Evolutionary conservation across 768 basidiomycete species (phyloP).

Genomic region (Peribolospora kevripleyi): DNA sequence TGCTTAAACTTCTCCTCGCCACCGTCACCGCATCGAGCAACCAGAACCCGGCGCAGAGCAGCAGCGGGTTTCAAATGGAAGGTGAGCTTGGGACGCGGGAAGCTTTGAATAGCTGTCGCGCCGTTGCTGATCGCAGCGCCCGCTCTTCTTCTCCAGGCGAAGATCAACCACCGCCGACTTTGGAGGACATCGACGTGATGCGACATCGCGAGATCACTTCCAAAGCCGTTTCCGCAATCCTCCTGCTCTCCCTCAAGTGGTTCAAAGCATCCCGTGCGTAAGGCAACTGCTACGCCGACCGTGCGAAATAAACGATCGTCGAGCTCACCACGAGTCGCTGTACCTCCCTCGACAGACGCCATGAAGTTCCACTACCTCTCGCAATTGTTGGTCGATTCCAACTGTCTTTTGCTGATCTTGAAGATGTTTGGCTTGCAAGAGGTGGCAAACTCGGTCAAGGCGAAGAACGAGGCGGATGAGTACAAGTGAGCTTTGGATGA

Average conservation of each 20-base stretch:
- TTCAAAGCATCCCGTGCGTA: slow-evolving; percentile 89
- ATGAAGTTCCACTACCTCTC: slow-evolving; percentile 98
- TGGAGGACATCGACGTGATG: slow-evolving; percentile 79
- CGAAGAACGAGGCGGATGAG: slow-evolving; percentile 46
- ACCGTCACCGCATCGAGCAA: slow-evolving; percentile 56
- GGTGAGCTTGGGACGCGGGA: too few species aligned
- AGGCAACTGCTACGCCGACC: not conserved
- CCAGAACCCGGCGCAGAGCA: slow-evolving; percentile 2
- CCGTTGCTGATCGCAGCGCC: not conserved
- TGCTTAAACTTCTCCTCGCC: slow-evolving; percentile 74
- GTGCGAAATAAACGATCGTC: not conserved
- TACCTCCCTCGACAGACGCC: slow-evolving; percentile 35
- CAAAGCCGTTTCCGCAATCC: slow-evolving; percentile 85
- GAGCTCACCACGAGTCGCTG: not conserved
- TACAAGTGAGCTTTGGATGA: slow-evolving; percentile 15
- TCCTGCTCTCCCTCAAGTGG: slow-evolving; percentile 80
- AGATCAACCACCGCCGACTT: slow-evolving; percentile 35
- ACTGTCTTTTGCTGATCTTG: slow-evolving; percentile 70
- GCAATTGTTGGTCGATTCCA: slow-evolving; percentile 83
- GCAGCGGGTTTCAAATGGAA: not conserved
- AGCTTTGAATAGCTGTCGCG: not conserved
- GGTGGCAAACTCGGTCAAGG: slow-evolving; percentile 54
- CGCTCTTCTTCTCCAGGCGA: slow-evolving; percentile 13
- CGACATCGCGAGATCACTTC: slow-evolving; percentile 93
- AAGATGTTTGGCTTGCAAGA: slow-evolving; percentile 99